phyloP scores from a whole-genome alignment of 2,329 filamentous ascomycete genomes.

The Pestalotiopsis fici region DNA sequence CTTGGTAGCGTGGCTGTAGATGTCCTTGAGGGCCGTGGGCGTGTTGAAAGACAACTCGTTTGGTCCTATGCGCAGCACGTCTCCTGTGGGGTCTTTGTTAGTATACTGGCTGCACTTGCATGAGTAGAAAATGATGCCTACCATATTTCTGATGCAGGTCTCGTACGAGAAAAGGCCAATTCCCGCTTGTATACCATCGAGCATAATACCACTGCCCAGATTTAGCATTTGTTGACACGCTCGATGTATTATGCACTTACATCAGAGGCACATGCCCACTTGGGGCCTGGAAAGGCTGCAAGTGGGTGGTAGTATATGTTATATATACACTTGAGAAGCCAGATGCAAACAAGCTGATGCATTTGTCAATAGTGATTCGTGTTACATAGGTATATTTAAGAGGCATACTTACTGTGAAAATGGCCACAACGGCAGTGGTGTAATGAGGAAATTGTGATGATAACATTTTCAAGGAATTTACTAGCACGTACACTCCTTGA shows the following conservation, averaged over 20 bases:
- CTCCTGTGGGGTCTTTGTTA: neutral
- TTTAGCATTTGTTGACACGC: neutral
- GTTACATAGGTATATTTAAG: neutral
- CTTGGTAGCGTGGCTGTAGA: constrained; percentile 28
- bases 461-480: neutral
- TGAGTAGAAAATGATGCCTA: neutral
- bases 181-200: neutral
- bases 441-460: neutral
- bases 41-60: constrained; percentile 35
- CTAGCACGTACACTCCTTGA: neutral
- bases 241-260: neutral
- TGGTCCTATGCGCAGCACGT: constrained; percentile 33
- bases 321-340: neutral
- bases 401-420: neutral
- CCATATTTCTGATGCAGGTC: constrained; percentile 2
- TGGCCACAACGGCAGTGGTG: neutral
- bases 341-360: neutral
- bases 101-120: neutral
- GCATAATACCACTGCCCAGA: neutral
- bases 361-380: neutral
- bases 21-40: constrained; percentile 31
- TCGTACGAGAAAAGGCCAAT: neutral
- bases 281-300: neutral
- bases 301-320: constrained; percentile 3
- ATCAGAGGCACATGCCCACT: neutral